These are phyloP conservation scores for Persicaria maculosa DNA, from an alignment of 148 eudicot genomes.

Conservation along the genomic window DNA sequence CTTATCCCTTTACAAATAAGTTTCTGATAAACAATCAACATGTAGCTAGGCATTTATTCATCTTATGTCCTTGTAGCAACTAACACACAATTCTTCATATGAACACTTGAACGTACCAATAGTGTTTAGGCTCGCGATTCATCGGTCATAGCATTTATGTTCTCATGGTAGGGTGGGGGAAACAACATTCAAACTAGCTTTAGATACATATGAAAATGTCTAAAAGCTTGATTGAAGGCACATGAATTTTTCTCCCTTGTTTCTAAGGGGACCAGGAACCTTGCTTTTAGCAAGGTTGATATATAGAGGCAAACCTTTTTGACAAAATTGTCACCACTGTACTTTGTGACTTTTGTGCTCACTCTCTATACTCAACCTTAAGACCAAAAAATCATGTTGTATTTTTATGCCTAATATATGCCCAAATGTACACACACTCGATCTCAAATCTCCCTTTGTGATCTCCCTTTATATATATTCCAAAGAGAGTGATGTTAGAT, in stretches of 20 bases:
- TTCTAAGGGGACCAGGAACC: not conserved
- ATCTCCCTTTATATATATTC: not conserved
- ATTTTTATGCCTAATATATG: not conserved
- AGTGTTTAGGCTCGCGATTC: too few relatives aligned
- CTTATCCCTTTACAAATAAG: too few relatives aligned
- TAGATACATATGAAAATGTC: too few relatives aligned
- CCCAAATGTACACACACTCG: not conserved
- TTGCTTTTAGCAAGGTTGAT: not conserved
- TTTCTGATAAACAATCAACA: too few relatives aligned
- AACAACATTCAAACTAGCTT: too few relatives aligned
- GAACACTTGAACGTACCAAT: too few relatives aligned
- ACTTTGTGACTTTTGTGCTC: not conserved
- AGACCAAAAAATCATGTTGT: not conserved
- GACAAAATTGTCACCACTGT: slow-evolving; percentile 5
- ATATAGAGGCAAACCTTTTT: not conserved
- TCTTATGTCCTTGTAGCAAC: too few relatives aligned
- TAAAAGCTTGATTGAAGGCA: not conserved
- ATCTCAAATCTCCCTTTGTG: slow-evolving; percentile 1
- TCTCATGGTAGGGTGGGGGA: not conserved
- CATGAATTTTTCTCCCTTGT: not conserved
- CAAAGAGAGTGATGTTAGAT: not conserved
- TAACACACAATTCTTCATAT: too few relatives aligned
- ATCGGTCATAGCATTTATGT: too few relatives aligned
- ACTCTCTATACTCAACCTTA: not conserved
- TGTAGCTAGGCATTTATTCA: too few relatives aligned